Evolutionary conservation across 2,329 filamentous ascomycete genomes (phyloP).

Genomic region (Fusarium armeniacum): DNA sequence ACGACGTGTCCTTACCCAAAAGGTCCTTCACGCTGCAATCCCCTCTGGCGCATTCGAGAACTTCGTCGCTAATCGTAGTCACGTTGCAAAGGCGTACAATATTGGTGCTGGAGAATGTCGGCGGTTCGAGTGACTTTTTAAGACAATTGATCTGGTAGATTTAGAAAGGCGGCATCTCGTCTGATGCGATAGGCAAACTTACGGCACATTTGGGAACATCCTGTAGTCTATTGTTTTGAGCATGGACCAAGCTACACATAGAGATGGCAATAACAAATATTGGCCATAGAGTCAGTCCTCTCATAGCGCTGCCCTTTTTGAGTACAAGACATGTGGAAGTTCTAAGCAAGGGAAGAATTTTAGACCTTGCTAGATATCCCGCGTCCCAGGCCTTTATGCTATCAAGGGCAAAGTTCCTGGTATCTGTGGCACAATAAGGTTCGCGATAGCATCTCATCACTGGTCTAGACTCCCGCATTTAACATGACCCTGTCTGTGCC

Average conservation of each 20-base stretch:
- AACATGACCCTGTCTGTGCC: background rate
- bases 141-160: background rate
- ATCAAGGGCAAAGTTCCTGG: too few species aligned
- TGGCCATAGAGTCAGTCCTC: slow-evolving; percentile 1
- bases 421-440: background rate
- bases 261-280: background rate
- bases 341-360: background rate
- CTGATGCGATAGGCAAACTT: background rate
- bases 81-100: background rate
- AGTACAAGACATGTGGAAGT: background rate
- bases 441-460: background rate
- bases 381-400: background rate
- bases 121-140: background rate
- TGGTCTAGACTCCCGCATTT: background rate
- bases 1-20: background rate
- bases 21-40: background rate
- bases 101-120: background rate
- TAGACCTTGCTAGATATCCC: background rate
- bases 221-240: background rate
- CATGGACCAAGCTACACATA: background rate
- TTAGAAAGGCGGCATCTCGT: background rate
- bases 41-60: background rate
- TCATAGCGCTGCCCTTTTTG: background rate
- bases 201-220: background rate
- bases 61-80: background rate